Evolutionary conservation across 208 protist genomes (phyloP), one percentile per base, ranked within the genome.

Genomic region (Perkinsela sp.): DNA sequence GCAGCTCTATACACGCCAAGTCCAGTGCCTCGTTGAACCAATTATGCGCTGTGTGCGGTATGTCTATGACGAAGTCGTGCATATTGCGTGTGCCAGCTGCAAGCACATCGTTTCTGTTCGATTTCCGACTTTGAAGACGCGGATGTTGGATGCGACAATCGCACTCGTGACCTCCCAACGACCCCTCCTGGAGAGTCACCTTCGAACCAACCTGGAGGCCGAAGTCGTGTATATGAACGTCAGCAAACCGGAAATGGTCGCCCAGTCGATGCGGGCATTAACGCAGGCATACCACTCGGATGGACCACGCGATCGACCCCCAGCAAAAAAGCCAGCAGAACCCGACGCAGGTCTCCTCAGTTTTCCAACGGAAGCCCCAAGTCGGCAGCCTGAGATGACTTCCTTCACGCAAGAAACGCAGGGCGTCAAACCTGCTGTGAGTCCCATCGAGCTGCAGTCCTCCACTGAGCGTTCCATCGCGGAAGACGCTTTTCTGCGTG

Each of bases 141-240:
- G 77, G 1, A 77, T 94, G 16, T 74, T 92, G 1, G 76, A 84
- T 28, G 89, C 93, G 40, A 90, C 88, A 71, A 80, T 84, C 30
- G 68, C 77, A 67, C 80, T 94, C 32, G 77, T 96, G 28, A 69
- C 77, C 29, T 78, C 89, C 74, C 90, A 78, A 75, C 80, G 79
- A 68, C n/a, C 28, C 0, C 89, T 89, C 6, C 88, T 86, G 2
- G 83, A 80, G 66, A 40, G 48, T 0, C 89, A 94, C 79, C 89
- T 97, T 65, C 78, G 79, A 71, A 94, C 90, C 72, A 76, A 96
- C 65, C 94, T 97, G 70, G 77, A 75, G 31, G 92, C 93, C 40
- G 92, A 97, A 74, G 77, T 90, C n/a, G 85, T 89, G 32, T 96
- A 94, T 74, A 95, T 97, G 70, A 97, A 97, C 81, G 94, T 93